Conservation (phyloP, 2,329 filamentous ascomycete genomes). For the Paramyrothecium sp. region DNA sequence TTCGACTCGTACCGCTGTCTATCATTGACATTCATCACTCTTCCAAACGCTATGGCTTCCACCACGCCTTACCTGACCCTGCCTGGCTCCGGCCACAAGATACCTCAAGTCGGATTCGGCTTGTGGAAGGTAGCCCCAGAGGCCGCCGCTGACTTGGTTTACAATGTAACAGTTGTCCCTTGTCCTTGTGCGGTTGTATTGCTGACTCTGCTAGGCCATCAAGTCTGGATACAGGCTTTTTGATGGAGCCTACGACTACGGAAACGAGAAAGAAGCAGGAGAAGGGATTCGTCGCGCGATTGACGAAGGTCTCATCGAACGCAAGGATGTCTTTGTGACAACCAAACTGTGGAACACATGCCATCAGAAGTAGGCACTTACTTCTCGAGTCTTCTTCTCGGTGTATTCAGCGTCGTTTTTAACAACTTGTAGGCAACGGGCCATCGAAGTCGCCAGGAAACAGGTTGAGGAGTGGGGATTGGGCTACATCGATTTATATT, state of each 20-base stretch:
- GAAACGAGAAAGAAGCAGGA: constrained; percentile 66
- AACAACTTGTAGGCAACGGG: constrained; percentile 49
- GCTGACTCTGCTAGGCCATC: constrained; percentile 34
- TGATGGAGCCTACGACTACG: constrained; percentile 56
- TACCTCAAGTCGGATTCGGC: constrained; percentile 53
- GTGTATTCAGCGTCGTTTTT: too few species aligned
- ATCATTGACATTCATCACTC: too few species aligned
- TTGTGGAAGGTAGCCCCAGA: constrained; percentile 65
- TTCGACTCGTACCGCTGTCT: too few species aligned
- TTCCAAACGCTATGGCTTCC: too few species aligned
- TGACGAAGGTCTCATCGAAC: constrained; percentile 57
- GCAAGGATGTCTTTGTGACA: constrained; percentile 83
- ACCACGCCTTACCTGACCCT: too few species aligned
- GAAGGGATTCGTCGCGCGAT: constrained; percentile 58
- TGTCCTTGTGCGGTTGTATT: not conserved
- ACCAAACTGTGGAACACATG: constrained; percentile 91
- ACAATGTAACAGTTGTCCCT: constrained; percentile 46
- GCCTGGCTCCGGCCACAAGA: constrained; percentile 9
- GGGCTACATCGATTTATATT: constrained; percentile 84
- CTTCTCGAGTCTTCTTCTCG: too few species aligned
- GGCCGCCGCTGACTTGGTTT: constrained; percentile 49
- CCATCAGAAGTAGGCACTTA: constrained; percentile 56
- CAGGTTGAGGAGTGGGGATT: constrained; percentile 77
- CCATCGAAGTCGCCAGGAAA: constrained; percentile 68
- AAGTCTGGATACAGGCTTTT: constrained; percentile 53